phyloP scores from a whole-genome alignment of 139 green algal genomes.

The Coelastrella sp. region DNA sequence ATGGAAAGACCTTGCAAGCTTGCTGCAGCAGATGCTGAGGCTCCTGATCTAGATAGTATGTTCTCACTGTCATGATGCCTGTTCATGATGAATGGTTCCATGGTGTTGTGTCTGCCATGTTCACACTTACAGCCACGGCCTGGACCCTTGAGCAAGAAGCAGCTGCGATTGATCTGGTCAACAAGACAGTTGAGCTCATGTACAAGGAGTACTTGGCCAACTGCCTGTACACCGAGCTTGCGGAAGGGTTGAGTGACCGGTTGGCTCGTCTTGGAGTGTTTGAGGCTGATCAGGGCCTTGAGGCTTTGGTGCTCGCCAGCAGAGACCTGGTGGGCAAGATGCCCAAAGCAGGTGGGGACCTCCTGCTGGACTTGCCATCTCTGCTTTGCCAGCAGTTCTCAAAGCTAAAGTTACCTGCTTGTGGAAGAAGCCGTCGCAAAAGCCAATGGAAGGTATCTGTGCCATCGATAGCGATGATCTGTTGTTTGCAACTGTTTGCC shows the following conservation, averaged over 20 bases:
- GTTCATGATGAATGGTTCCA: no score
- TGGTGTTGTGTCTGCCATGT: constrained; percentile 13
- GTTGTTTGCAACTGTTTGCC: no score
- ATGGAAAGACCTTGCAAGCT: no score
- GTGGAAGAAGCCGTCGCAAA: no score
- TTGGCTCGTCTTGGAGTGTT: constrained; percentile 31
- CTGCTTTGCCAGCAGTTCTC: background rate
- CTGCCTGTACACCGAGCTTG: constrained; percentile 33
- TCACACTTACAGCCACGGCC: background rate
- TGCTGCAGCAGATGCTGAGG: no score
- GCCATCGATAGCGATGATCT: no score
- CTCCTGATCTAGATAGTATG: no score
- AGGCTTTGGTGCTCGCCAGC: constrained; percentile 17
- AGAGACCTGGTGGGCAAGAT: constrained; percentile 31
- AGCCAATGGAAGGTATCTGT: no score
- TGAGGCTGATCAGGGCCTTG: background rate
- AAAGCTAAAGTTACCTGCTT: no score
- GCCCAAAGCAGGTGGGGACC: constrained; percentile 30
- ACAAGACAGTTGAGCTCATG: constrained; percentile 35
- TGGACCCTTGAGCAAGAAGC: background rate
- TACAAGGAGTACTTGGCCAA: constrained; percentile 17
- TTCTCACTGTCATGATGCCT: no score
- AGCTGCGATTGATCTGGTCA: background rate
- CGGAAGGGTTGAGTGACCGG: constrained; percentile 3
- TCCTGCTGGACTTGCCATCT: no score